phyloP scores from a whole-genome alignment of 768 basidiomycete genomes.

The Cystobasidium tubakii region DNA sequence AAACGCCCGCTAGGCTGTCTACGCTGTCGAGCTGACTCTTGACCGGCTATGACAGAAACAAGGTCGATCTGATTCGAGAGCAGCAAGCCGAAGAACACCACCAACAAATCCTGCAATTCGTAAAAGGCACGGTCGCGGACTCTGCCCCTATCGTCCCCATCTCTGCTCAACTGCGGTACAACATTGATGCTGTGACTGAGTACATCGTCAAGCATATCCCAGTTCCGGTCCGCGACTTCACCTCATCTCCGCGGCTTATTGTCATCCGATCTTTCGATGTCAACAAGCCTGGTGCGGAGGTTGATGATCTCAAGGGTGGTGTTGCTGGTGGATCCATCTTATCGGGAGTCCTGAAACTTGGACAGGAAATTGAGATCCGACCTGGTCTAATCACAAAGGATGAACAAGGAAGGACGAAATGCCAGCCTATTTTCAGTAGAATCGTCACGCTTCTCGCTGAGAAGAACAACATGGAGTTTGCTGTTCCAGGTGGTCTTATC shows the following conservation, averaged over 20 bases:
- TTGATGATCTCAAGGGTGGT: conserved; percentile 94
- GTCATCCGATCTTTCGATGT: conserved; percentile 99
- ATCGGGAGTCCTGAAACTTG: conserved; percentile 79
- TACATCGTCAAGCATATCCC: conserved; percentile 97
- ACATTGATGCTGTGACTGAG: conserved; percentile 98
- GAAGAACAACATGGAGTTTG: conserved; percentile 86
- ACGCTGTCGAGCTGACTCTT: neutral
- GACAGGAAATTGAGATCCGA: conserved; percentile 91
- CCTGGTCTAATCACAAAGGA: conserved; percentile 97
- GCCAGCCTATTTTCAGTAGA: conserved; percentile 83
- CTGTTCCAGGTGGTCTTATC: conserved; percentile 94
- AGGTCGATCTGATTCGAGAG: conserved; percentile 96
- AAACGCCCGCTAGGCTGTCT: neutral
- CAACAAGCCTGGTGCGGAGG: conserved; percentile 96
- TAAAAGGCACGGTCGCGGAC: conserved; percentile 96
- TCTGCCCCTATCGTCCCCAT: conserved; percentile 97
- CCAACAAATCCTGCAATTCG: conserved; percentile 90
- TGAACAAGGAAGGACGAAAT: conserved; percentile 75
- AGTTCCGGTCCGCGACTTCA: conserved; percentile 87
- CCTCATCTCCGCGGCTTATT: conserved; percentile 82
- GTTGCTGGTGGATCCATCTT: conserved; percentile 96
- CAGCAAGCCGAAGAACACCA: conserved; percentile 88
- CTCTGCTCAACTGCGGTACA: conserved; percentile 96
- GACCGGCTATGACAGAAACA: conserved; percentile 56
- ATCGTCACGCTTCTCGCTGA: conserved; percentile 93